Conservation (phyloP, 2,329 filamentous ascomycete genomes). For the Diaporthe eres region DNA sequence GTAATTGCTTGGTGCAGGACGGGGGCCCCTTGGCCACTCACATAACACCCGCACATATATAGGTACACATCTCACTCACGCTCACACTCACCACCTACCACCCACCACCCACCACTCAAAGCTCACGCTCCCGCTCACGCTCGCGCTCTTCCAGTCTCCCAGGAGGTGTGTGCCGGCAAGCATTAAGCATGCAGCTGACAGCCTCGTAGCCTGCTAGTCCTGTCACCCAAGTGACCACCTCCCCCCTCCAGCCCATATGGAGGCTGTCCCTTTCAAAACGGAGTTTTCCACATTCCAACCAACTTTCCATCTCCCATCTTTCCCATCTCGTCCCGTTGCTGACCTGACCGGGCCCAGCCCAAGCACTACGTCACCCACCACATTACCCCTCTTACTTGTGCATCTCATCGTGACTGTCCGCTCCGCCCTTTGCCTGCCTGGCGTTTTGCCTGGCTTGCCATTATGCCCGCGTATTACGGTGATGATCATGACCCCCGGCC, state of each 20-base stretch:
- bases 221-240: constrained; percentile 11
- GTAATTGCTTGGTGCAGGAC: too few relatives aligned
- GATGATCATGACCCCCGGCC: constrained; percentile 5
- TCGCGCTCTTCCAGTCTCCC: constrained; percentile 32
- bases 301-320: neutral
- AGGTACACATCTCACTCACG: too few relatives aligned
- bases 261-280: too few relatives aligned
- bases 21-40: constrained; percentile 8
- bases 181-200: constrained; percentile 36
- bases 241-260: neutral
- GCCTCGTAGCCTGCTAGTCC: constrained; percentile 25
- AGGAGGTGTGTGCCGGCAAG: constrained; percentile 41
- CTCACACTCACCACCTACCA: too few relatives aligned
- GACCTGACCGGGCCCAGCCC: neutral
- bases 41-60: neutral
- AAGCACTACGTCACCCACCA: neutral
- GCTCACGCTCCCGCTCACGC: neutral
- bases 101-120: neutral
- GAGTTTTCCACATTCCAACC: neutral
- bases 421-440: neutral
- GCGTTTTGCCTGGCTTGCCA: neutral
- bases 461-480: constrained; percentile 21
- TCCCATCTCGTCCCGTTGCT: neutral
- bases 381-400: neutral
- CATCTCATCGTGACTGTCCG: neutral